A percentile compares a stretch with the other conserved stretches of the same genome.
Evolutionary conservation across 208 protist species (phyloP).

Genomic region (Wallacemonas sp.): DNA sequence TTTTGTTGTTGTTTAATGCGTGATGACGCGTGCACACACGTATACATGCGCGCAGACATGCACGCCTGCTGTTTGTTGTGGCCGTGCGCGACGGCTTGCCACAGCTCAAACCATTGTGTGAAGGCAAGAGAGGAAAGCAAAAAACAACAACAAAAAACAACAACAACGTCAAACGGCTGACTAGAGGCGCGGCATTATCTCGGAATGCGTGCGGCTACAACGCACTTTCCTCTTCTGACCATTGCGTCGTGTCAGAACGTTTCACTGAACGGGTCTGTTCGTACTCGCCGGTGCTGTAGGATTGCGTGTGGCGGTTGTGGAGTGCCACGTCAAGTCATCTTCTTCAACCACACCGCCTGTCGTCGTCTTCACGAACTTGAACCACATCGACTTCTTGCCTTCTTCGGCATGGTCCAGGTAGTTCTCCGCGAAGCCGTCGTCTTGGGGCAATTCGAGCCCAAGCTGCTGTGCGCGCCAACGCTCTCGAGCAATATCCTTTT

Average conservation of each 20-base stretch:
- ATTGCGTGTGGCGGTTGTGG: not conserved
- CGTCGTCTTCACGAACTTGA: slow-evolving; percentile 33
- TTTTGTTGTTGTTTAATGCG: too few species aligned
- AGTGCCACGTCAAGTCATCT: slow-evolving; percentile 16
- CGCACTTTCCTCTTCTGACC: too few species aligned
- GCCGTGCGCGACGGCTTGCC: too few species aligned
- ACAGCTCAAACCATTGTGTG: slow-evolving; percentile 1
- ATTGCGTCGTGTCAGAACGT: too few species aligned
- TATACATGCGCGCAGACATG: too few species aligned
- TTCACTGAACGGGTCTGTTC: too few species aligned
- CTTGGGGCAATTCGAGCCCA: slow-evolving; percentile 36
- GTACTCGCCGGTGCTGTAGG: not conserved
- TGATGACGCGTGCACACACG: too few species aligned
- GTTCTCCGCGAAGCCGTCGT: slow-evolving; percentile 65
- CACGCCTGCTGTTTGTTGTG: too few species aligned
- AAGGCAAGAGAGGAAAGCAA: slow-evolving; percentile 4
- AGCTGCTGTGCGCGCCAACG: slow-evolving; percentile 70
- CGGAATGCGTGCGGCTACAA: too few species aligned
- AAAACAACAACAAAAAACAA: slow-evolving; percentile 11
- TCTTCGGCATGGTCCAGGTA: slow-evolving; percentile 27
- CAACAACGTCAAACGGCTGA: too few species aligned
- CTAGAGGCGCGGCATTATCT: too few species aligned
- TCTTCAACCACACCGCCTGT: slow-evolving; percentile 2
- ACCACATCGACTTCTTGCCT: slow-evolving; percentile 7
- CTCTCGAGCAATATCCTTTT: slow-evolving; percentile 81